Evolutionary conservation across 192 early-diverging fungal species (phyloP).

Genomic region (Chytriomyces sp.): DNA sequence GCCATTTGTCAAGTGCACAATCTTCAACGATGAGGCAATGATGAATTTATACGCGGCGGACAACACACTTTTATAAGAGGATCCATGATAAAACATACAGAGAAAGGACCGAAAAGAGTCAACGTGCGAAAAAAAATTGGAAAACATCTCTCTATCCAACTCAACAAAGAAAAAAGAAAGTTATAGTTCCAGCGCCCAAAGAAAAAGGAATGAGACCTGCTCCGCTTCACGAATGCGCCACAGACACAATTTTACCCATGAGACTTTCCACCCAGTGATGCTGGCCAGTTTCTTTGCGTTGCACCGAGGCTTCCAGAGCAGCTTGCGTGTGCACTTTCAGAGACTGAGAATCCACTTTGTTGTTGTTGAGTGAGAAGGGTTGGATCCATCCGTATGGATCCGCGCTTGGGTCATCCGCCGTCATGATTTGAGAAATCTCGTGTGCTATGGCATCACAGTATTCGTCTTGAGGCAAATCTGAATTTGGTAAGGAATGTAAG

Average conservation of each 20-base stretch:
- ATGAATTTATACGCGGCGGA: too few relatives aligned
- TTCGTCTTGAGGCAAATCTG: conserved; percentile 31
- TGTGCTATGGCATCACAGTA: conserved; percentile 25
- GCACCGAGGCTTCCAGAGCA: neutral
- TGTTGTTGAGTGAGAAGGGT: conserved; percentile 6
- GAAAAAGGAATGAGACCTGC: too few relatives aligned
- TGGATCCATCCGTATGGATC: conserved; percentile 25
- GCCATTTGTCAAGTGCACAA: too few relatives aligned
- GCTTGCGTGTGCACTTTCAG: neutral
- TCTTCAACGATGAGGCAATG: too few relatives aligned
- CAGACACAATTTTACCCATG: neutral
- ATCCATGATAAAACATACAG: too few relatives aligned
- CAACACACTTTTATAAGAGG: too few relatives aligned
- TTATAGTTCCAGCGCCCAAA: too few relatives aligned
- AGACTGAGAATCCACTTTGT: neutral
- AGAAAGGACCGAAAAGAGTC: too few relatives aligned
- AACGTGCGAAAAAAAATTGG: too few relatives aligned
- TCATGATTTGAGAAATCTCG: conserved; percentile 31
- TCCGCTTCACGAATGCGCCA: neutral
- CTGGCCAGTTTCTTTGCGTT: neutral
- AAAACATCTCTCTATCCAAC: too few relatives aligned
- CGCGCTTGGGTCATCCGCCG: neutral
- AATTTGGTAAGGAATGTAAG: neutral
- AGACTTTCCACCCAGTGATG: neutral
- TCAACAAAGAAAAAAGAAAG: too few relatives aligned